phyloP scores from a whole-genome alignment of 2,329 filamentous ascomycete genomes.

The Conoideocrella luteorostrata region DNA sequence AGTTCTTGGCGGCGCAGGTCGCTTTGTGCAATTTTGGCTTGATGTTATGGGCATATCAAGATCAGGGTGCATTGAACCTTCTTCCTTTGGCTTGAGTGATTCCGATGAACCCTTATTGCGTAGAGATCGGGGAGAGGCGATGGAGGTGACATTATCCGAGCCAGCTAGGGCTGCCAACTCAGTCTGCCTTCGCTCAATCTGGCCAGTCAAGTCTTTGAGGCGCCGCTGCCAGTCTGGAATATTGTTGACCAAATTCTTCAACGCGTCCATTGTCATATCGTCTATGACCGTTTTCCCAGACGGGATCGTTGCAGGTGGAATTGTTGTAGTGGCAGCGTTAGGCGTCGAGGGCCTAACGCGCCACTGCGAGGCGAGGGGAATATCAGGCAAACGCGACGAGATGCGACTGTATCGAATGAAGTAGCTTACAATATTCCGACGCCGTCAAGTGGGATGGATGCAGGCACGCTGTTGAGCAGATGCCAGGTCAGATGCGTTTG shows the following conservation, averaged over 20 bases:
- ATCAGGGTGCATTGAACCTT: slow-evolving; percentile 24
- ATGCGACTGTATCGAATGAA: no score
- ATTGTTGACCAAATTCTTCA: slow-evolving; percentile 47
- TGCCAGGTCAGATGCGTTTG: no score
- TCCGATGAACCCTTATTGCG: slow-evolving; percentile 48
- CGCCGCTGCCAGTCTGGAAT: slow-evolving; percentile 54
- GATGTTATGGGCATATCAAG: not conserved
- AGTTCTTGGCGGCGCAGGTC: slow-evolving; percentile 7
- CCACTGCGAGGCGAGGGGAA: slow-evolving; percentile 6
- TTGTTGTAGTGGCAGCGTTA: slow-evolving; percentile 19
- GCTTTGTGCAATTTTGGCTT: slow-evolving; percentile 1
- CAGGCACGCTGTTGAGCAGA: no score
- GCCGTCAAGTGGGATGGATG: no score
- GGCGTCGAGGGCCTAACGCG: slow-evolving; percentile 26
- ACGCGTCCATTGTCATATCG: slow-evolving; percentile 46
- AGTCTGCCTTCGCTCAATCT: slow-evolving; percentile 55
- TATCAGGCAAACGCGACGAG: not conserved
- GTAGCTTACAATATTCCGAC: no score
- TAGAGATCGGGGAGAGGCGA: slow-evolving; percentile 33
- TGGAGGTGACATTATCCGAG: slow-evolving; percentile 17
- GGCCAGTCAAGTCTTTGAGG: slow-evolving; percentile 52
- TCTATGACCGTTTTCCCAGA: slow-evolving; percentile 21
- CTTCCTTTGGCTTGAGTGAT: slow-evolving; percentile 44
- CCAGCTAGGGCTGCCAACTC: slow-evolving; percentile 47
- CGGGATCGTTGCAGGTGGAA: slow-evolving; percentile 22